These are phyloP conservation scores for Botrytis byssoidea DNA, from an alignment of 2,329 filamentous ascomycete genomes.

Conservation along the genomic window DNA sequence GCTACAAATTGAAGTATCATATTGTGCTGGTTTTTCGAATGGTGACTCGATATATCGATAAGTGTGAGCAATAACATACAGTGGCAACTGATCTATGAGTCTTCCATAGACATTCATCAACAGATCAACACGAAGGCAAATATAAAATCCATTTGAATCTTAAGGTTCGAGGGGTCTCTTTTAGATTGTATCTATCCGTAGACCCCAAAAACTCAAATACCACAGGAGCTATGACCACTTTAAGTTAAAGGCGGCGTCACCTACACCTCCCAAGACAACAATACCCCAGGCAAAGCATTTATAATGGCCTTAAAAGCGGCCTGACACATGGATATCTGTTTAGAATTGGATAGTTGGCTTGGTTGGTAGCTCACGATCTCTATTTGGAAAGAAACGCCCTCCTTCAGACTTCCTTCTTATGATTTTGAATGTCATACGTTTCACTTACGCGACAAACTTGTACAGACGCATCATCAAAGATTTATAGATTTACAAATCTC, in stretches of 20 bases:
- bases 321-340: not conserved
- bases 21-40: not conserved
- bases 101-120: not conserved
- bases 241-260: constrained; percentile 3
- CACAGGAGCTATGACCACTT: constrained; percentile 7
- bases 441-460: constrained; percentile 20
- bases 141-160: not conserved
- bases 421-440: constrained; percentile 20
- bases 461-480: constrained; percentile 15
- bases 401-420: not conserved
- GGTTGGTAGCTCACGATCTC: constrained; percentile 9
- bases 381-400: constrained; percentile 18
- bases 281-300: constrained; percentile 1
- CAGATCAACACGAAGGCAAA: not conserved
- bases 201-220: not conserved
- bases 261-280: not conserved
- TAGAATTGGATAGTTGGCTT: constrained; percentile 17
- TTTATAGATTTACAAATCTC: not conserved
- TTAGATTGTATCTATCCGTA: not conserved
- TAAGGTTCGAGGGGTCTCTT: not conserved
- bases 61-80: not conserved
- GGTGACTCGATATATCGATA: not conserved
- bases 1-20: not conserved
- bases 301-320: constrained; percentile 15
- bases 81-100: not conserved